phyloP scores from a whole-genome alignment of 75 land plant species.

The Cunninghamia lanceolata region DNA sequence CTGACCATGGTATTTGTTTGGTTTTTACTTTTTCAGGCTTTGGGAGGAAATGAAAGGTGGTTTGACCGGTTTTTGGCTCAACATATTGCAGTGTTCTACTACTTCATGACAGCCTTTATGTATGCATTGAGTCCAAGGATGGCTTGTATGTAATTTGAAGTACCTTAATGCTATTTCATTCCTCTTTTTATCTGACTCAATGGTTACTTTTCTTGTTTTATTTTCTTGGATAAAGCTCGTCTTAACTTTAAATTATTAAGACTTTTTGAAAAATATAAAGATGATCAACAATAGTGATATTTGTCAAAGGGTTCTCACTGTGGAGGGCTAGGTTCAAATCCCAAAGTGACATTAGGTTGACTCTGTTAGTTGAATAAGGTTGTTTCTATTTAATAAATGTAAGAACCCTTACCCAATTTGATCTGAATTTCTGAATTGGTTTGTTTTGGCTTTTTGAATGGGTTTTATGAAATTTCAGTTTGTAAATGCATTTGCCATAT shows the following conservation, averaged over 20 bases:
- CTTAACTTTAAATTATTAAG: not conserved
- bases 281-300: not conserved
- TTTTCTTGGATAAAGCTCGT: not conserved
- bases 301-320: too few species aligned
- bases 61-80: conserved; percentile 93
- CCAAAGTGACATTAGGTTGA: too few species aligned
- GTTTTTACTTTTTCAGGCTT: conserved; percentile 49
- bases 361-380: too few species aligned
- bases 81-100: conserved; percentile 78
- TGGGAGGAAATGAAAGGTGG: conserved; percentile 96
- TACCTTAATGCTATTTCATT: not conserved
- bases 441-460: too few species aligned
- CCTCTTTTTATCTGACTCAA: not conserved
- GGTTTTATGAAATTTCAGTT: too few species aligned
- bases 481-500: too few species aligned
- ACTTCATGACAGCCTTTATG: conserved; percentile 87
- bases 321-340: too few species aligned
- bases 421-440: too few species aligned
- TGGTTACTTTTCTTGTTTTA: not conserved
- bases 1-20: conserved; percentile 1
- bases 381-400: too few species aligned
- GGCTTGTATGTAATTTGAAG: conserved; percentile 77
- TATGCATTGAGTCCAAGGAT: conserved; percentile 91
- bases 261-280: not conserved
- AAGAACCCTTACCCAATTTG: too few species aligned